Conservation (phyloP, 2,329 filamentous ascomycete genomes). For the Penicillium glabrum region DNA sequence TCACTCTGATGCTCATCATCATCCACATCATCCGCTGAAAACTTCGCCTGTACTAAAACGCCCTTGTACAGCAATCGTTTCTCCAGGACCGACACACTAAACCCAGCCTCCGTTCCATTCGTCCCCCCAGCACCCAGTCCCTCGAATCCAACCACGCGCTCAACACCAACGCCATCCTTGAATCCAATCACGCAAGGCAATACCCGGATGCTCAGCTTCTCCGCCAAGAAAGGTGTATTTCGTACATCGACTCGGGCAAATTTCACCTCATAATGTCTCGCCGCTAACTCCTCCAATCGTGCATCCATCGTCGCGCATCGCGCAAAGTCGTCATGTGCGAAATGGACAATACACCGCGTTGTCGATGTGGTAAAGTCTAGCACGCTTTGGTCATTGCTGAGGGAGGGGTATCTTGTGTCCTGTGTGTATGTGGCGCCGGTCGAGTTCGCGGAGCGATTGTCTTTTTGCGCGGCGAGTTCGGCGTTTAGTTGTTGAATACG, state of each 20-base stretch:
- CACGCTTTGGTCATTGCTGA: slow-evolving; percentile 55
- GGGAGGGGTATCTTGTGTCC: slow-evolving; percentile 37
- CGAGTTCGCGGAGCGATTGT: slow-evolving; percentile 29
- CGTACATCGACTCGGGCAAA: slow-evolving; percentile 49
- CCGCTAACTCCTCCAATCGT: slow-evolving; percentile 51
- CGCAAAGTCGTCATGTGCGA: slow-evolving; percentile 64
- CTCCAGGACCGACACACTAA: slow-evolving; percentile 44
- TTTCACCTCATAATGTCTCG: slow-evolving; percentile 41
- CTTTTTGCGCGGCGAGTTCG: slow-evolving; percentile 53
- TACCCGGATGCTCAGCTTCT: slow-evolving; percentile 47
- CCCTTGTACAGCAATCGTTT: slow-evolving; percentile 41
- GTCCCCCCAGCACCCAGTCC: slow-evolving; percentile 40
- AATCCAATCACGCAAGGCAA: slow-evolving; percentile 52
- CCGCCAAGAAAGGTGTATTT: slow-evolving; percentile 48
- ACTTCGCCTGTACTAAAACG: slow-evolving; percentile 37
- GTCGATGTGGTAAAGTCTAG: slow-evolving; percentile 62
- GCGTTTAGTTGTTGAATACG: slow-evolving; percentile 61
- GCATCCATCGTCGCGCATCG: slow-evolving; percentile 63
- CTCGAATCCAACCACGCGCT: slow-evolving; percentile 50
- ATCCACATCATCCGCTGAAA: slow-evolving; percentile 25
- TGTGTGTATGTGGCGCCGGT: slow-evolving; percentile 16
- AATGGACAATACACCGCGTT: slow-evolving; percentile 61
- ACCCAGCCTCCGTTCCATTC: slow-evolving; percentile 38
- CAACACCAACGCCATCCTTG: slow-evolving; percentile 45
- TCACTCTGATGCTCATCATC: slow-evolving; percentile 29